Percentiles rank a stretch among this genome's conserved stretches.
phyloP scores from a whole-genome alignment of 768 basidiomycete species.

The Boletus pseudo-olivaceus region DNA sequence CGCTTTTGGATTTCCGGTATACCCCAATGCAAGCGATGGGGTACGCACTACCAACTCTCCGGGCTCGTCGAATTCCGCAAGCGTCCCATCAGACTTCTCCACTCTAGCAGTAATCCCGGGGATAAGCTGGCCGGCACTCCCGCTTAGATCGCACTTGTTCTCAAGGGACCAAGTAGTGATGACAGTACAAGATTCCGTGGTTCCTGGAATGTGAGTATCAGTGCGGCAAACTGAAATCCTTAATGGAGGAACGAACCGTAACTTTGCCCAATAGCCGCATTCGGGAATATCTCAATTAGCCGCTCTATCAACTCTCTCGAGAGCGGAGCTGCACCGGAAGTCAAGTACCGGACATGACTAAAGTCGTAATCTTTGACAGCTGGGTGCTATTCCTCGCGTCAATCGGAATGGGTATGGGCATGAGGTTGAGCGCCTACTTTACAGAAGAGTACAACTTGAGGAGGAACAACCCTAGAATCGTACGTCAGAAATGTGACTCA shows the following conservation, averaged over 20 bases:
- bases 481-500: background rate
- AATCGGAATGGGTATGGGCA: background rate
- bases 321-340: constrained; percentile 57
- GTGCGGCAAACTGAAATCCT: background rate
- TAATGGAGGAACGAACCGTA: constrained; percentile 42
- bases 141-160: constrained; percentile 45
- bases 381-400: constrained; percentile 32
- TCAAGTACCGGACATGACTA: constrained; percentile 36
- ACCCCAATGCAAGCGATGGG: constrained; percentile 58
- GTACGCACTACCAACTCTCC: constrained; percentile 61
- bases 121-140: constrained; percentile 55
- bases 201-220: constrained; percentile 35
- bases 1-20: constrained; percentile 58
- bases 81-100: constrained; percentile 53
- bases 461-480: constrained; percentile 39
- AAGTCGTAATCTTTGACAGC: constrained; percentile 38
- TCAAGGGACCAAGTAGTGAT: constrained; percentile 44
- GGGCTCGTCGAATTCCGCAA: constrained; percentile 53
- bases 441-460: constrained; percentile 46
- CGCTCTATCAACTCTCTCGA: constrained; percentile 47
- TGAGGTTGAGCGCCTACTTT: constrained; percentile 35
- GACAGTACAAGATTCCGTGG: constrained; percentile 61
- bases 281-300: constrained; percentile 45
- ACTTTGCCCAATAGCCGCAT: constrained; percentile 53
- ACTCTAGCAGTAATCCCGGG: constrained; percentile 57